Evolutionary conservation across 805 yeast species (phyloP), one percentile per base, ranked within the genome.

Genomic region (Candida ulmi): DNA sequence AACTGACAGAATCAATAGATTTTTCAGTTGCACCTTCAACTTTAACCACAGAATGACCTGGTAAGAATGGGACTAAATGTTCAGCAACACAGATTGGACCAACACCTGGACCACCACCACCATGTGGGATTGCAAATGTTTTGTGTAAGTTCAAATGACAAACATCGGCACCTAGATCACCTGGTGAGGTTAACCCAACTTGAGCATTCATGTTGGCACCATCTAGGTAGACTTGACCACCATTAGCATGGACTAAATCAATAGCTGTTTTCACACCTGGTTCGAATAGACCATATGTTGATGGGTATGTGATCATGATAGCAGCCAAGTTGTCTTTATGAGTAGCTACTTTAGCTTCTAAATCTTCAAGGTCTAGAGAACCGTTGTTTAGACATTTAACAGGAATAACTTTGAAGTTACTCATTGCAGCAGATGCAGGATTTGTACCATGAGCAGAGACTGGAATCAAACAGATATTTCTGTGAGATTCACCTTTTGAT

Each of bases 181-280:
- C 99, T 9, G 99, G 98, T 7, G 95, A 85, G 0, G 98, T 91
- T 44, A 93, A 72, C 12, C 99, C 99, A 36, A 93, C 95, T 67
- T 93, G 99, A 0, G 99, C 99, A 61, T 93, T 93, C 99, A 93
- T 93, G 66, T 93, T 93, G 41, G 99, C 99, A 61, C 99, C 99
- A 65, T 93, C 99, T 66, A 91, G 70, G 66, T 93, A 93, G 17
- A 93, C 98, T 63, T 90, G 95, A 19, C 97, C 99, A 41, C 99
- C 98, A 54, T 81, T 62, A 16, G 64, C 52, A 61, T 93, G 99
- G 28, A 91, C 86, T 42, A 80, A 70, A n/a, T 85, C 84, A 52
- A 90, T 84, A 19, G 96, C 96, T 37, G 72, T 71, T 58, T 76
- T 80, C 42, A 93, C 85, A 40, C 88, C 86, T 11, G 96, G 96